These are phyloP conservation scores for Periconia macrospinosa DNA, from an alignment of 2,329 filamentous ascomycete species.

Conservation along the genomic window DNA sequence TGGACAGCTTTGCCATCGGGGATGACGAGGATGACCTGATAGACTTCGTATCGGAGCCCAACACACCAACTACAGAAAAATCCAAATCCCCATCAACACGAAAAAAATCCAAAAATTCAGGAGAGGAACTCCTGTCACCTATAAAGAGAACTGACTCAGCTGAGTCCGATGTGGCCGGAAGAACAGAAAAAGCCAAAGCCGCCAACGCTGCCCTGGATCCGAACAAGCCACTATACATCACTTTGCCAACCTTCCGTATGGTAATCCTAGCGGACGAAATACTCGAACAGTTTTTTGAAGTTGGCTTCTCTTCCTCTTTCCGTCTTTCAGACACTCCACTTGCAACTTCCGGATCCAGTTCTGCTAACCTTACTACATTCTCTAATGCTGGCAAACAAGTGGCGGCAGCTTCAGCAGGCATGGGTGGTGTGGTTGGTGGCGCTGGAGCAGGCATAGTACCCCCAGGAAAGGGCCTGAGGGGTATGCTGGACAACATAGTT, in stretches of 20 bases:
- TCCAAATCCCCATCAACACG: slow-evolving; percentile 13
- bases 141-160: slow-evolving; percentile 23
- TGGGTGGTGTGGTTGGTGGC: slow-evolving; percentile 49
- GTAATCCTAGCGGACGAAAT: slow-evolving; percentile 94
- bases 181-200: slow-evolving; percentile 63
- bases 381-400: slow-evolving; percentile 63
- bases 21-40: slow-evolving; percentile 68
- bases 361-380: slow-evolving; percentile 82
- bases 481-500: slow-evolving; percentile 95
- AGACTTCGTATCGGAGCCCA: slow-evolving; percentile 52
- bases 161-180: slow-evolving; percentile 32
- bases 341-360: slow-evolving; percentile 53
- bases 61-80: slow-evolving; percentile 33
- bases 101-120: slow-evolving; percentile 22
- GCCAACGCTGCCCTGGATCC: slow-evolving; percentile 92
- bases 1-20: slow-evolving; percentile 72
- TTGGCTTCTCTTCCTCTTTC: slow-evolving; percentile 91
- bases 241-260: slow-evolving; percentile 97
- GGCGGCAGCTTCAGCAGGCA: slow-evolving; percentile 42
- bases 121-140: slow-evolving; percentile 30
- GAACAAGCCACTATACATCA: slow-evolving; percentile 90
- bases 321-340: slow-evolving; percentile 71
- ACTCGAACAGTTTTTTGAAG: slow-evolving; percentile 96
- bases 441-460: slow-evolving; percentile 58
- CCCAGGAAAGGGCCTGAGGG: slow-evolving; percentile 75